Conservation (phyloP, 2,329 filamentous ascomycete species). For the Scytalidium sp. region DNA sequence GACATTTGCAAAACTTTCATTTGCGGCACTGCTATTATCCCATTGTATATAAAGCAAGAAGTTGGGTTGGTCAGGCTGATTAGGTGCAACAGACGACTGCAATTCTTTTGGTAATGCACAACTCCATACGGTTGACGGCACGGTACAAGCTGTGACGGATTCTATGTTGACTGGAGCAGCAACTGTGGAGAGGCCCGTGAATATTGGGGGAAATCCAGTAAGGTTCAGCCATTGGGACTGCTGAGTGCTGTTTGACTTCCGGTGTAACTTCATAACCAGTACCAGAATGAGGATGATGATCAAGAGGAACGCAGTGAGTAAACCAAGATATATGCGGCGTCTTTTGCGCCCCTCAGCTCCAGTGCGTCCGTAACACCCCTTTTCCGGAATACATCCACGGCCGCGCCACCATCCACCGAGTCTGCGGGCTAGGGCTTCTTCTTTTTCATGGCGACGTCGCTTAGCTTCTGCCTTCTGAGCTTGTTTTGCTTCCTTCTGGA, state of each 20-base stretch:
- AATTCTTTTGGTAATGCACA: slow-evolving; percentile 80
- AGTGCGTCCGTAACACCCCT: slow-evolving; percentile 62
- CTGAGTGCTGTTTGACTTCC: slow-evolving; percentile 30
- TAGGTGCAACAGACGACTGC: slow-evolving; percentile 61
- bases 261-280: slow-evolving; percentile 53
- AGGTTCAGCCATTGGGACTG: slow-evolving; percentile 72
- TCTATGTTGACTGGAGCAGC: slow-evolving; percentile 66
- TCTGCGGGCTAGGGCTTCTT: slow-evolving; percentile 57
- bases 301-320: slow-evolving; percentile 48
- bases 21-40: slow-evolving; percentile 53
- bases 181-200: slow-evolving; percentile 77
- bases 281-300: slow-evolving; percentile 56
- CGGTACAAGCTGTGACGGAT: slow-evolving; percentile 66
- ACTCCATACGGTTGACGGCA: slow-evolving; percentile 76
- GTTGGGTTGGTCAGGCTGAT: slow-evolving; percentile 67
- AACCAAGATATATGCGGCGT: slow-evolving; percentile 55
- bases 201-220: slow-evolving; percentile 82
- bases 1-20: slow-evolving; percentile 38
- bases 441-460: slow-evolving; percentile 59
- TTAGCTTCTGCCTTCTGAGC: slow-evolving; percentile 32
- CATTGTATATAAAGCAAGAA: slow-evolving; percentile 78
- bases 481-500: slow-evolving; percentile 16
- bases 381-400: slow-evolving; percentile 57
- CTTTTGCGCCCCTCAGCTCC: slow-evolving; percentile 62
- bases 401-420: slow-evolving; percentile 63